phyloP scores from a whole-genome alignment of 2,329 filamentous ascomycete species.

The Myriangium duriaei region DNA sequence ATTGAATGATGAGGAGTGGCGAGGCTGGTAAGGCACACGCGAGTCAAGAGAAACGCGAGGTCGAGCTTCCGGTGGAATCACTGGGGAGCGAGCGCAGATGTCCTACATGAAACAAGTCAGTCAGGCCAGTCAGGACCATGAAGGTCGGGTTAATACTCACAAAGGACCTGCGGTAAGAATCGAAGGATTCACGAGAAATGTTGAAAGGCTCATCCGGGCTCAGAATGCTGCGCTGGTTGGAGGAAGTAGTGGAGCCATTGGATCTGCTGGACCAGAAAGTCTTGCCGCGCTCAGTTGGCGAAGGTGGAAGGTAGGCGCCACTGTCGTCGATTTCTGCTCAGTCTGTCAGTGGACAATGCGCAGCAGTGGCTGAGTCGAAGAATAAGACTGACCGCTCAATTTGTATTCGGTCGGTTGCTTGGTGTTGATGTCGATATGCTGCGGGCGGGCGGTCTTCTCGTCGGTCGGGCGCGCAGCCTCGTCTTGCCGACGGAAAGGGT shows the following conservation, averaged over 20 bases:
- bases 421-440: slow-evolving; percentile 27
- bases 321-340: slow-evolving; percentile 81
- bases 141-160: slow-evolving; percentile 47
- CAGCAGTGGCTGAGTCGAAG: neutral
- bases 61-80: slow-evolving; percentile 46
- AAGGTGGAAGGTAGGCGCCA: slow-evolving; percentile 91
- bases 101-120: slow-evolving; percentile 48
- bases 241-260: slow-evolving; percentile 39
- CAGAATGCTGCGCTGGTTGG: slow-evolving; percentile 50
- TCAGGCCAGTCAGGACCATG: too few species aligned
- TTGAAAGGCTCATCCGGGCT: slow-evolving; percentile 86
- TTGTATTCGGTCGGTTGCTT: slow-evolving; percentile 39
- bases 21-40: slow-evolving; percentile 39
- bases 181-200: slow-evolving; percentile 92
- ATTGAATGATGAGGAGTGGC: slow-evolving; percentile 20
- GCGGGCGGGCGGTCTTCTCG: slow-evolving; percentile 22
- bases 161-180: slow-evolving; percentile 91
- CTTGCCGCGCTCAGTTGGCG: slow-evolving; percentile 65
- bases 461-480: slow-evolving; percentile 21
- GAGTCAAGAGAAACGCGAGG: slow-evolving; percentile 74
- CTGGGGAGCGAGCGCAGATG: slow-evolving; percentile 74
- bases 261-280: slow-evolving; percentile 55
- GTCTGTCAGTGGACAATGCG: slow-evolving; percentile 10
- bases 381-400: slow-evolving; percentile 34
- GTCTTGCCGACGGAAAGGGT: slow-evolving; percentile 27